Conservation (phyloP, 2,329 filamentous ascomycete species). For the Aschersonia sp. region DNA sequence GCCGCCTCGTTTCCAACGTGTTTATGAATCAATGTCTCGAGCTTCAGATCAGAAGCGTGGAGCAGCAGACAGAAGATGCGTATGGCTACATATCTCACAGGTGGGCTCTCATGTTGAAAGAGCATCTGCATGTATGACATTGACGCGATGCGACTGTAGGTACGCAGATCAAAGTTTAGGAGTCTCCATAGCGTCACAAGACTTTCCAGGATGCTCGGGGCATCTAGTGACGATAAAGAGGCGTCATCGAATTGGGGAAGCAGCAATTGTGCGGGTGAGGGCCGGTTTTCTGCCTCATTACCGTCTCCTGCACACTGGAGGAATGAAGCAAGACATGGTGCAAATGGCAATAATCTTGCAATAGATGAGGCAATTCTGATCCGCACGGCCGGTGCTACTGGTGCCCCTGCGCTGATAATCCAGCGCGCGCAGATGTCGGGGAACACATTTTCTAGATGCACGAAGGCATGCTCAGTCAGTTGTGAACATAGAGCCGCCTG, state of each 20-base stretch:
- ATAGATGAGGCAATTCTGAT: slow-evolving; percentile 51
- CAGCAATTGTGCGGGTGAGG: slow-evolving; percentile 14
- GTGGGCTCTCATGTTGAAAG: slow-evolving; percentile 42
- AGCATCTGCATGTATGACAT: slow-evolving; percentile 54
- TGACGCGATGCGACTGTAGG: slow-evolving; percentile 50
- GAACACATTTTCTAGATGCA: slow-evolving; percentile 60
- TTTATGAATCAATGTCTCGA: slow-evolving; percentile 54
- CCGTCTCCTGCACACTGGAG: slow-evolving; percentile 33
- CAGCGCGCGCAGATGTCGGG: slow-evolving; percentile 75
- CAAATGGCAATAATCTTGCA: slow-evolving; percentile 67
- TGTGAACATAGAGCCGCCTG: slow-evolving; percentile 52
- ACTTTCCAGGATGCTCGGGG: slow-evolving; percentile 12
- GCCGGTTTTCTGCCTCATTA: slow-evolving; percentile 2
- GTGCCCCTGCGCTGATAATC: slow-evolving; percentile 35
- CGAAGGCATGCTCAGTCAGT: slow-evolving; percentile 60
- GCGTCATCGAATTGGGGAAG: slow-evolving; percentile 14
- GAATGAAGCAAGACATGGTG: slow-evolving; percentile 64
- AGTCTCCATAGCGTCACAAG: slow-evolving; percentile 54
- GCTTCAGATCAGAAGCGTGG: slow-evolving; percentile 63
- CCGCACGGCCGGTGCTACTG: slow-evolving; percentile 15
- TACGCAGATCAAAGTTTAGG: slow-evolving; percentile 57
- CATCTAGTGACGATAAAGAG: slow-evolving; percentile 9
- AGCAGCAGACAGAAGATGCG: slow-evolving; percentile 69
- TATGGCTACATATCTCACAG: slow-evolving; percentile 67
- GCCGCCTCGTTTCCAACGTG: slow-evolving; percentile 47